Evolutionary conservation across 2,329 filamentous ascomycete species (phyloP).

Genomic region (Apiospora kogelbergensis): DNA sequence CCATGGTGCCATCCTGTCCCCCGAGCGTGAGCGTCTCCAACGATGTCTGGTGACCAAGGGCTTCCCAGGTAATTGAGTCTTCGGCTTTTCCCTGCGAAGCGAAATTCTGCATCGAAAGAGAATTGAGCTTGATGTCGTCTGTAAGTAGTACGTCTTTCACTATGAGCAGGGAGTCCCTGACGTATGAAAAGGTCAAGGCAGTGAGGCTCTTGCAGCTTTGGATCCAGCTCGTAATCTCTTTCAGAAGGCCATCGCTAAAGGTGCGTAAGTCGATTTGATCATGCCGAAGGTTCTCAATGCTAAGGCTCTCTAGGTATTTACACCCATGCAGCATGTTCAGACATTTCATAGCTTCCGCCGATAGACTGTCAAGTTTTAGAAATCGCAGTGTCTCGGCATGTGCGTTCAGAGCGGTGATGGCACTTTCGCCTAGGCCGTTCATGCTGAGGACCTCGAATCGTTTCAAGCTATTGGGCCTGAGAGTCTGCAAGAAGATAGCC

Average conservation of each 20-base stretch:
- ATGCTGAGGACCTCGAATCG: conserved; percentile 59
- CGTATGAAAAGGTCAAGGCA: conserved; percentile 42
- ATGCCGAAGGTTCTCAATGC: conserved; percentile 28
- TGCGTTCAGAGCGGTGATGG: conserved; percentile 53
- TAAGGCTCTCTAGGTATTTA: conserved; percentile 33
- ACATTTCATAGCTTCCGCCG: conserved; percentile 25
- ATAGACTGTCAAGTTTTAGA: conserved; percentile 33
- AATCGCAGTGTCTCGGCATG: conserved; percentile 36
- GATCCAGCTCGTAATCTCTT: conserved; percentile 32
- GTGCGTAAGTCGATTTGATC: conserved; percentile 20
- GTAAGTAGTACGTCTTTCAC: conserved; percentile 23
- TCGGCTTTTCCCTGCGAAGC: conserved; percentile 14
- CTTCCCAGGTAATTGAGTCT: conserved; percentile 21
- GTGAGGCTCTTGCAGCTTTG: conserved; percentile 26
- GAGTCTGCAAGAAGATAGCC: conserved; percentile 55
- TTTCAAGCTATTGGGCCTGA: conserved; percentile 57
- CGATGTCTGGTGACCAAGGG: conserved; percentile 24
- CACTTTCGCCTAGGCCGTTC: conserved; percentile 52
- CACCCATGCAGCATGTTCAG: conserved; percentile 34
- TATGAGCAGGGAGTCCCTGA: conserved; percentile 40
- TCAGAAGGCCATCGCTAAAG: conserved; percentile 23
- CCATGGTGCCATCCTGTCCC: conserved; percentile 42
- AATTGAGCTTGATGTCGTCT: conserved; percentile 24
- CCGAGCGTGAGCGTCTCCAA: conserved; percentile 26
- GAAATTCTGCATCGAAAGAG: conserved; percentile 23